Evolutionary conservation across 2,329 filamentous ascomycete species (phyloP).

Genomic region (Penicillium decumbens): DNA sequence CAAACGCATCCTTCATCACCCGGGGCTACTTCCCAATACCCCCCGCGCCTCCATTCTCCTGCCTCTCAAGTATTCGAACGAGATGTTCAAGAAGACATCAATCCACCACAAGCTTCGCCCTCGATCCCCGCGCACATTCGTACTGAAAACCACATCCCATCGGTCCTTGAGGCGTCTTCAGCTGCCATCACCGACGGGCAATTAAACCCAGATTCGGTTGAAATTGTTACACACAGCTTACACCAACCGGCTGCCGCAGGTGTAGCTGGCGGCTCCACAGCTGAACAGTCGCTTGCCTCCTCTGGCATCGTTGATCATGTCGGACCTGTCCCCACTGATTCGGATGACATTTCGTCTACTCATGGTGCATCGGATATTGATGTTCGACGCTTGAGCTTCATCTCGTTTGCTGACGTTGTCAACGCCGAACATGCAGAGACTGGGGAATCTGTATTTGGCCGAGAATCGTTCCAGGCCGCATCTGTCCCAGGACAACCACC

Average conservation of each 20-base stretch:
- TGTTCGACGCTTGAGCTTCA: constrained; percentile 81
- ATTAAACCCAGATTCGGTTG: constrained; percentile 80
- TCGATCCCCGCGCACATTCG: constrained; percentile 92
- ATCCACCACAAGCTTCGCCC: constrained; percentile 65
- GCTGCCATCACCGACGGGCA: constrained; percentile 84
- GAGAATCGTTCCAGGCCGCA: constrained; percentile 66
- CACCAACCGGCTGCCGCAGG: constrained; percentile 73
- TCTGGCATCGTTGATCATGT: constrained; percentile 54
- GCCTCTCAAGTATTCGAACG: constrained; percentile 86
- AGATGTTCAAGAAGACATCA: constrained; percentile 76
- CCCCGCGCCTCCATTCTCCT: constrained; percentile 71
- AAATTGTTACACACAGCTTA: constrained; percentile 81
- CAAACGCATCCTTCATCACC: constrained; percentile 58
- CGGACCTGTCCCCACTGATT: constrained; percentile 36
- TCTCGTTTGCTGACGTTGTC: constrained; percentile 94
- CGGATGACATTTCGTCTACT: constrained; percentile 65
- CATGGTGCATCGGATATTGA: constrained; percentile 77
- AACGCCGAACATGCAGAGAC: constrained; percentile 59
- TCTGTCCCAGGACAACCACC: constrained; percentile 52
- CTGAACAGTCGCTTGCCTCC: constrained; percentile 34
- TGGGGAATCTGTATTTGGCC: constrained; percentile 47
- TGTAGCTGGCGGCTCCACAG: constrained; percentile 50
- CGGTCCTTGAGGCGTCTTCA: constrained; percentile 85
- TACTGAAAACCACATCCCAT: constrained; percentile 88
- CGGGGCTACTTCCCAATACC: constrained; percentile 58